phyloP scores from a whole-genome alignment of 352 stramenopile species.

The Phytophthora parvispora region DNA sequence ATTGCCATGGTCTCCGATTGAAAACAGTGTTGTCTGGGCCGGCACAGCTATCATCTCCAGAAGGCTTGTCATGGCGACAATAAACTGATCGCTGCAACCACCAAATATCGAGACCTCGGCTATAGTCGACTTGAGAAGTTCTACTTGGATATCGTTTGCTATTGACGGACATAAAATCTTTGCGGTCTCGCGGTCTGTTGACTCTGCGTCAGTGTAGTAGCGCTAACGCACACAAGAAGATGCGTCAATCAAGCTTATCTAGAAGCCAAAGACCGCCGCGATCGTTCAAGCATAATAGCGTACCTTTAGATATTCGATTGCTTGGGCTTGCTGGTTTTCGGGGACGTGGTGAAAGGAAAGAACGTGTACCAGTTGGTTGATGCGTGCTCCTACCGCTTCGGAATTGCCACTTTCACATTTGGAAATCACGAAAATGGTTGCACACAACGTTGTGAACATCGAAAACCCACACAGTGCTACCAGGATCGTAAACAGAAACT shows the following conservation, averaged over 20 bases:
- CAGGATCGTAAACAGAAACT: constrained; percentile 67
- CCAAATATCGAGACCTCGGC: constrained; percentile 58
- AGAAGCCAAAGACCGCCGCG: too few species aligned
- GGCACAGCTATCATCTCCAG: constrained; percentile 63
- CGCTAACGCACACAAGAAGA: constrained; percentile 28
- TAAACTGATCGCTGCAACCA: constrained; percentile 60
- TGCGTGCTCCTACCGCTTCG: constrained; percentile 57
- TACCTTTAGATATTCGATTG: constrained; percentile 67
- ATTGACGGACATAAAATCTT: constrained; percentile 76
- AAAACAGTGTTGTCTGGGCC: constrained; percentile 60
- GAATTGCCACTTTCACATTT: constrained; percentile 69
- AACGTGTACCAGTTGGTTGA: constrained; percentile 74
- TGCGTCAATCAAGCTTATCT: too few species aligned
- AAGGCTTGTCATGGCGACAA: constrained; percentile 63
- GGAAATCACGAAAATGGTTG: constrained; percentile 78
- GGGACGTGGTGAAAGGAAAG: constrained; percentile 68
- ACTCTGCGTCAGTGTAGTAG: constrained; percentile 69
- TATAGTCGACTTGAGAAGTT: constrained; percentile 62
- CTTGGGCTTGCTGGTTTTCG: constrained; percentile 54
- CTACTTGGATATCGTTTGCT: constrained; percentile 73
- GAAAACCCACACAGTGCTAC: constrained; percentile 69
- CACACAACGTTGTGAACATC: constrained; percentile 67
- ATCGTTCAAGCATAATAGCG: background rate
- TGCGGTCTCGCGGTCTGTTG: constrained; percentile 71
- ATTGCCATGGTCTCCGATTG: constrained; percentile 57